Base-by-base conservation (phyloP, 805 yeast genomes). In the Millerozyma miso region DNA sequence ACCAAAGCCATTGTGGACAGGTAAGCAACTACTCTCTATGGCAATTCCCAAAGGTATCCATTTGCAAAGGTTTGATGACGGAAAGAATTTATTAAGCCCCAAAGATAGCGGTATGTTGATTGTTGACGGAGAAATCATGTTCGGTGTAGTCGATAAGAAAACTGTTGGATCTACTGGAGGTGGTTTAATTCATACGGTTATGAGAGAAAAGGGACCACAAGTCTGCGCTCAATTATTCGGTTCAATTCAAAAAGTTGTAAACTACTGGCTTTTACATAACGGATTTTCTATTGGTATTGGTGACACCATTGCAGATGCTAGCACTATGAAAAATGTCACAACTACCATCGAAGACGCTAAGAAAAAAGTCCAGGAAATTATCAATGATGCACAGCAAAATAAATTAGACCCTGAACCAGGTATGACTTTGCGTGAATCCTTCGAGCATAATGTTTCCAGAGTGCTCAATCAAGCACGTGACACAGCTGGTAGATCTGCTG, bases 271-370 rank as follows among this genome's bases (percentile, higher is more conserved):
- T 47, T 75, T 93, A 41, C 99, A 95, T 62, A 88, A 87, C 56
- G 98, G 99, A 47, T 93, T 93, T 70, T 91, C 98, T 10, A 95
- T 95, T 55, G 99, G 99, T 78, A 93, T 93, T 67, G 99, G 99
- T 75, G 99, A 93, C 69, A 93, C 99, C 3, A 95, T 93, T 71
- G 99, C 99, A 38, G 99, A 95, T 73, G 80, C 90, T n/a, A 83
- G 79, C 23, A 93, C 99, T 34, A 95, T 93, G 96, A 81, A 83
- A 53, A 85, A 84, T 53, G 90, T 93, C 55, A 93, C 98, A 1
- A 83, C 85, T 45, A 91, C 98, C 3, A 93, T 93, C 64, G 83
- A 88, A 40, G 88, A 83, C 47, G 99, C 99, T 13, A 95, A 95
- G 65, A 79, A 77, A 37, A 88, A 91, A 71, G 99, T 93, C 33